A percentile compares a stretch with the other conserved stretches of the same genome.
Evolutionary conservation across 108 stramenopile species (phyloP).

Genomic region (Cyclotella baltica): DNA sequence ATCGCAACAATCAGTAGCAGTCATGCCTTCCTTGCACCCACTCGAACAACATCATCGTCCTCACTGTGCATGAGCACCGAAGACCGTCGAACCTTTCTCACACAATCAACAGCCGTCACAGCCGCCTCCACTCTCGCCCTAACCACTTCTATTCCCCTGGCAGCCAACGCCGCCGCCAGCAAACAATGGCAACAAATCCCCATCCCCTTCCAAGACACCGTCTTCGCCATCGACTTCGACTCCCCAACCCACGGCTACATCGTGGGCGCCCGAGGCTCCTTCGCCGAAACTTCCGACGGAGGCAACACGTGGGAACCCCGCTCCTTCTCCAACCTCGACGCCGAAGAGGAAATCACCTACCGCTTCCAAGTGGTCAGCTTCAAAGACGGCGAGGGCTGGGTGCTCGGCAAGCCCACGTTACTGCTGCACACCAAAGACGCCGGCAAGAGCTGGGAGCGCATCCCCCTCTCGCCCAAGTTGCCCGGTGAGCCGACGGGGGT

Average conservation of each 20-base stretch:
- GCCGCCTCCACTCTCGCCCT: conserved; percentile 58
- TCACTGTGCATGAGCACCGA: conserved; percentile 44
- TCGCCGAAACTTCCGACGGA: conserved; percentile 96
- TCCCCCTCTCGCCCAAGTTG: conserved; percentile 96
- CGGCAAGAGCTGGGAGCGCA: conserved; percentile 96
- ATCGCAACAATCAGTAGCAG: conserved; percentile 25
- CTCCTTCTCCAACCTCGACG: conserved; percentile 94
- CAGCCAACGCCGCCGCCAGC: conserved; percentile 69
- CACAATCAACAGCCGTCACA: conserved; percentile 64
- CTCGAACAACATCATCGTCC: not conserved
- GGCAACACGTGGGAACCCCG: conserved; percentile 94
- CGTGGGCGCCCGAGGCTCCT: conserved; percentile 97
- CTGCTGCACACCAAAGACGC: conserved; percentile 94
- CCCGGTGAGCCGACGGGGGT: conserved; percentile 95
- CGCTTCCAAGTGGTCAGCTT: conserved; percentile 90
- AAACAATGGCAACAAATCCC: conserved; percentile 81
- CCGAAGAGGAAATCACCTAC: conserved; percentile 96
- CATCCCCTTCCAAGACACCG: conserved; percentile 89
- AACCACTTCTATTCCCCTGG: conserved; percentile 53
- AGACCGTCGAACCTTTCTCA: conserved; percentile 78
- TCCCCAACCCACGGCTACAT: conserved; percentile 92
- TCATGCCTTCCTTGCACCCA: conserved; percentile 15
- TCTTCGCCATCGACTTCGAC: conserved; percentile 97
- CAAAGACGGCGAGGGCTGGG: conserved; percentile 94
- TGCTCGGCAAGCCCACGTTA: conserved; percentile 95